phyloP scores from a whole-genome alignment of 305 asterid species.

The Galium porrigens region DNA sequence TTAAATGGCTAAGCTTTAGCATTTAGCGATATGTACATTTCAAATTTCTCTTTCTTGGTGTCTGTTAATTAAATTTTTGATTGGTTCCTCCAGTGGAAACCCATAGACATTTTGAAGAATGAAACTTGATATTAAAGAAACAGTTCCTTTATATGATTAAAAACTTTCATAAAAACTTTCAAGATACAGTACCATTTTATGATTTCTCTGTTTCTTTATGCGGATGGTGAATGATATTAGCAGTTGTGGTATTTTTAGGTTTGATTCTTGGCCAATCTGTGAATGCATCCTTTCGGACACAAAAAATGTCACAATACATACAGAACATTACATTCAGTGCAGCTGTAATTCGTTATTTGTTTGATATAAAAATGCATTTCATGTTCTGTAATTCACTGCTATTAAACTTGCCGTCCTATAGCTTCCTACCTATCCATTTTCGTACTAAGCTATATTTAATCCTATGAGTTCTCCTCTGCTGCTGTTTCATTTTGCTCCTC shows the following conservation, averaged over 20 bases:
- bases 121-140: not conserved
- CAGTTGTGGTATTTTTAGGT: not conserved
- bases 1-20: too few species aligned
- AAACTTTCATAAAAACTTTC: too few species aligned
- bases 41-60: too few species aligned
- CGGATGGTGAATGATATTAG: not conserved
- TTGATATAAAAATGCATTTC: not conserved
- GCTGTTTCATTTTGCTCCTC: slow-evolving; percentile 29
- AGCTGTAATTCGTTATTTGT: not conserved
- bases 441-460: slow-evolving; percentile 10
- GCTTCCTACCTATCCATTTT: slow-evolving; percentile 13
- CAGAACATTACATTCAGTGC: not conserved
- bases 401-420: not conserved
- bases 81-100: not conserved
- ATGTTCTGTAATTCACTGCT: not conserved
- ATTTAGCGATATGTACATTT: too few species aligned
- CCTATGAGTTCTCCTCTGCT: slow-evolving; percentile 21
- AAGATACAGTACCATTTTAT: too few species aligned
- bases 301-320: not conserved
- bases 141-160: too few species aligned
- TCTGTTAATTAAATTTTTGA: too few species aligned
- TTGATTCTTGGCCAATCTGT: too few species aligned
- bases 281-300: too few species aligned
- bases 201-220: not conserved
- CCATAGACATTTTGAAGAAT: not conserved